Percentiles rank a stretch among this genome's conserved stretches.
phyloP scores from a whole-genome alignment of 306 rosid genomes.

The Cyamopsis tetragonoloba region DNA sequence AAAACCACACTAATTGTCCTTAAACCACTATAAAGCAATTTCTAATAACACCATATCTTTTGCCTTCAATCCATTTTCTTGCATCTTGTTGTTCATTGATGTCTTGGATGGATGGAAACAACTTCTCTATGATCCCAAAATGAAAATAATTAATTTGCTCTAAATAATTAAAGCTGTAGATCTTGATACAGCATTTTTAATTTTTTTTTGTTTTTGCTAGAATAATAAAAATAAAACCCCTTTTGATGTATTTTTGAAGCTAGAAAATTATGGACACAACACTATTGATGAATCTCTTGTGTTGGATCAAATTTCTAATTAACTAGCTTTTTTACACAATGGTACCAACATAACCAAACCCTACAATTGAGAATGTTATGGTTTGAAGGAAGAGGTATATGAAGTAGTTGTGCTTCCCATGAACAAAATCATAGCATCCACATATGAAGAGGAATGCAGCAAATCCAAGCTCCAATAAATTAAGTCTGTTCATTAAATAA shows the following conservation, averaged over 20 bases:
- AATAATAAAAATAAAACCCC: conserved; percentile 32
- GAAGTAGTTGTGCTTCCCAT: conserved; percentile 91
- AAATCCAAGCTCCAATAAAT: conserved; percentile 85
- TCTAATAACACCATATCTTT: conserved; percentile 11
- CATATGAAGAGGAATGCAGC: conserved; percentile 83
- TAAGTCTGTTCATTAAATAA: conserved; percentile 49
- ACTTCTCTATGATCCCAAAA: conserved; percentile 25
- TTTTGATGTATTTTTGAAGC: conserved; percentile 30
- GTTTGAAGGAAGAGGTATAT: conserved; percentile 95
- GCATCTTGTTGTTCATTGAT: conserved; percentile 26
- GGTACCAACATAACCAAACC: conserved; percentile 95
- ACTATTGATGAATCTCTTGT: conserved; percentile 26
- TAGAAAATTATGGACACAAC: conserved; percentile 35
- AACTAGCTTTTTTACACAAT: conserved; percentile 72
- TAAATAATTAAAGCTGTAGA: conserved; percentile 36
- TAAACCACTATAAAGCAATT: conserved; percentile 34
- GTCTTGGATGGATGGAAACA: conserved; percentile 29
- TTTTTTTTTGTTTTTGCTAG: too few species aligned
- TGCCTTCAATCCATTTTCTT: conserved; percentile 31
- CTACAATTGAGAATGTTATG: conserved; percentile 68
- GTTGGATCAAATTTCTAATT: too few species aligned
- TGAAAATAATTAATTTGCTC: conserved; percentile 32
- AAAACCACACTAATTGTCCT: conserved; percentile 37
- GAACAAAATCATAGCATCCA: conserved; percentile 91
- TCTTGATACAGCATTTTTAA: conserved; percentile 31